Evolutionary conservation across 352 stramenopile genomes (phyloP).

Genomic region (Globisporangium cylindrosporum): DNA sequence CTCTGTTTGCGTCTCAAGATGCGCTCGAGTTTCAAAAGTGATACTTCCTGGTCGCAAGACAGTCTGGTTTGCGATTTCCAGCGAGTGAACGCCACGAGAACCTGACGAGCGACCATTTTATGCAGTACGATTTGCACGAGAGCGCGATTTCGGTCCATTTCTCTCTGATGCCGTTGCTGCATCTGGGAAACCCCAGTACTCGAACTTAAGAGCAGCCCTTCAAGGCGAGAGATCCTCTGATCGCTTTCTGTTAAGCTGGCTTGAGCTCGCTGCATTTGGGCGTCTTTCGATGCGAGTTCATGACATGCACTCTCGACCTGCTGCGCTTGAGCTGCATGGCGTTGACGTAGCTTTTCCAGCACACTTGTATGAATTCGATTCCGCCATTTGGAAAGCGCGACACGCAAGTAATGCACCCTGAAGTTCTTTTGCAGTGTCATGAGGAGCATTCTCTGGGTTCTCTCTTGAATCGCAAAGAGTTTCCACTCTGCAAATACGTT

Average conservation of each 20-base stretch:
- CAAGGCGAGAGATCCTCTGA: not conserved
- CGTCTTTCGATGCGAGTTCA: not conserved
- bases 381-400: constrained; percentile 25
- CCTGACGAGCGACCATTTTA: not conserved
- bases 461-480: not conserved
- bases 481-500: not conserved
- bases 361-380: not conserved
- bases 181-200: not conserved
- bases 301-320: not conserved
- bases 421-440: not conserved
- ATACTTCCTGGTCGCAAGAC: constrained; percentile 7
- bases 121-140: not conserved
- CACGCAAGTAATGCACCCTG: constrained; percentile 18
- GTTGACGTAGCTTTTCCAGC: not conserved
- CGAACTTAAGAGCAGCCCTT: not conserved
- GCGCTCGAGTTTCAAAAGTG: constrained; percentile 17
- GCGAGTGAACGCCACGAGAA: constrained; percentile 17
- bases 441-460: not conserved
- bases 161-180: not conserved
- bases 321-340: not conserved
- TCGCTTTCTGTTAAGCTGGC: not conserved
- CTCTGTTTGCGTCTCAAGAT: constrained; percentile 19
- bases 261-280: constrained; percentile 8
- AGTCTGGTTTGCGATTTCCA: constrained; percentile 22
- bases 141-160: not conserved